Evolutionary conservation across 1,284 basidiomycete species (phyloP).

Genomic region (Fomitopsis palustris): DNA sequence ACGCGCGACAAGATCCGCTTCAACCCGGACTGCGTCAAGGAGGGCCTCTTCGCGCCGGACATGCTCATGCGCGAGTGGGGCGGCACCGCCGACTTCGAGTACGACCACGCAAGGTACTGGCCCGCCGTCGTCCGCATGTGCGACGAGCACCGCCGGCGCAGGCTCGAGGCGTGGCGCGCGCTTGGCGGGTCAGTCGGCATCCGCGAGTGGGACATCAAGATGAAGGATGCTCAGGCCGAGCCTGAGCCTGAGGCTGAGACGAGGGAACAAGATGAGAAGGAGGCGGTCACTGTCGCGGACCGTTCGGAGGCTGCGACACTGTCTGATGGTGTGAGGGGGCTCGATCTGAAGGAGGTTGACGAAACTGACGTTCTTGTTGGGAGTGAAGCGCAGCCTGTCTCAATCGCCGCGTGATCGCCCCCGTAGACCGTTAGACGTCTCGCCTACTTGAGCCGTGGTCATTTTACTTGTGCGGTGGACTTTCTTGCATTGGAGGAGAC

Average conservation of each 20-base stretch:
- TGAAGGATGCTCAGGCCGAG: not conserved
- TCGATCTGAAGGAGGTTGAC: not conserved
- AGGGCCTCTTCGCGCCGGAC: conserved; percentile 55
- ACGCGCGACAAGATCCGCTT: conserved; percentile 59
- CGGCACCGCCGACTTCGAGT: conserved; percentile 59
- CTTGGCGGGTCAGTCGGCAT: conserved; percentile 64
- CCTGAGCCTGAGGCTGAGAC: too few species aligned
- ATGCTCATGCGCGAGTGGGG: conserved; percentile 63
- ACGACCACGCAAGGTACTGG: conserved; percentile 76
- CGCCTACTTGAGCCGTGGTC: not conserved
- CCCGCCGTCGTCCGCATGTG: conserved; percentile 55
- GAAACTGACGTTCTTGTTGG: not conserved
- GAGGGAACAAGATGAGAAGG: not conserved
- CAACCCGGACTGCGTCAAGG: conserved; percentile 59
- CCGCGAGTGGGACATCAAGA: conserved; percentile 71
- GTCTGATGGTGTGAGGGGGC: not conserved
- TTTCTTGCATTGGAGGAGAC: not conserved
- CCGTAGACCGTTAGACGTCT: not conserved
- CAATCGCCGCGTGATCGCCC: not conserved
- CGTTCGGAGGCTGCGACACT: not conserved
- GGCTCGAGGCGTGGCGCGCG: conserved; percentile 59
- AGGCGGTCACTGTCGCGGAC: not conserved
- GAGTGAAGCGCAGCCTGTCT: not conserved
- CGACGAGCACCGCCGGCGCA: conserved; percentile 43
- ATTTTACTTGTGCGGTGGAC: not conserved